Percentiles rank a stretch among this genome's conserved stretches.
Conservation (phyloP, 352 stramenopile species). For the Pythium coloratum region DNA sequence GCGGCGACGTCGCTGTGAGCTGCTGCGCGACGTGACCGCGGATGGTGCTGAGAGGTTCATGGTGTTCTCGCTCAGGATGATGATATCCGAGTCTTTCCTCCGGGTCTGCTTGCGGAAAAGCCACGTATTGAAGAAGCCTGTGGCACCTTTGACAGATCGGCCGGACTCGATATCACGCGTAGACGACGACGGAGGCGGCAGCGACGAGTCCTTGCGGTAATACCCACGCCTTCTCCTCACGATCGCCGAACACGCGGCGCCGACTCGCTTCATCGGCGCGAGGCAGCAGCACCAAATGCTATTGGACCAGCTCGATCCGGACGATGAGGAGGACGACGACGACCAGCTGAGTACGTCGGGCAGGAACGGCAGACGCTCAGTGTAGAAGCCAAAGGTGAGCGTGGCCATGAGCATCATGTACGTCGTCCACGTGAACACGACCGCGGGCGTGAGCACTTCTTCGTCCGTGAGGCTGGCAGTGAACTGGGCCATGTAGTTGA, state of each 20-base stretch:
- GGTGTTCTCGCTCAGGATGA: conserved; percentile 24
- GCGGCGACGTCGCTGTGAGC: conserved; percentile 11
- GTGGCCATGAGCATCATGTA: conserved; percentile 45
- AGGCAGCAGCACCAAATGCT: conserved; percentile 14
- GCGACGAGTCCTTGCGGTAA: conserved; percentile 51
- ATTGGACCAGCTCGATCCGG: conserved; percentile 22
- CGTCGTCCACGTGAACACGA: conserved; percentile 51
- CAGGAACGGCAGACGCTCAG: conserved; percentile 47
- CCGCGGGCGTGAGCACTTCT: conserved; percentile 54
- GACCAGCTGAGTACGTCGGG: conserved; percentile 50
- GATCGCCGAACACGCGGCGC: background rate
- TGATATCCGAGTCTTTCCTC: conserved; percentile 31
- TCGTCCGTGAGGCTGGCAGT: conserved; percentile 58
- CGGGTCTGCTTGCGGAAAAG: conserved; percentile 52
- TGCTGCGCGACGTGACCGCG: background rate
- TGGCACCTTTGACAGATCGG: background rate
- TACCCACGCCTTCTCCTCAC: conserved; percentile 6
- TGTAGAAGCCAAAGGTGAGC: conserved; percentile 62
- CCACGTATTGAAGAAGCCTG: conserved; percentile 32
- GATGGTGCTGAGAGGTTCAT: background rate
- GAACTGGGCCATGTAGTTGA: conserved; percentile 67
- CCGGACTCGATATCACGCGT: background rate
- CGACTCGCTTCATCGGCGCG: background rate
- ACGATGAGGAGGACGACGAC: conserved; percentile 20
- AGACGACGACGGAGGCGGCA: conserved; percentile 4